Evolutionary conservation across 1,284 basidiomycete species (phyloP).

Genomic region (Amylostereum chailletii): DNA sequence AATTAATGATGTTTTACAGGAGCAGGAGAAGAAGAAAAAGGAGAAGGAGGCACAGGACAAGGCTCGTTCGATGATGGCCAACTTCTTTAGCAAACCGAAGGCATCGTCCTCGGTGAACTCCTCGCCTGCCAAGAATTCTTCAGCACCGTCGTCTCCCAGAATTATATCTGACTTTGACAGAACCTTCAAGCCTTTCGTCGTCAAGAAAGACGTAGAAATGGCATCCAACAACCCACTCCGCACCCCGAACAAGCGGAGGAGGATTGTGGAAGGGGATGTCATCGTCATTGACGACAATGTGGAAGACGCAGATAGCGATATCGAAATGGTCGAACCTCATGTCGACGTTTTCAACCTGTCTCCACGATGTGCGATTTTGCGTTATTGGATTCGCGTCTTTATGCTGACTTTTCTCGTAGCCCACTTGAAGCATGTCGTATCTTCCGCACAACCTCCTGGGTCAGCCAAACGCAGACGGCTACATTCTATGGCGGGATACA

Average conservation of each 20-base stretch:
- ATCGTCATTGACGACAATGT: conserved; percentile 44
- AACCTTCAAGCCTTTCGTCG: conserved; percentile 67
- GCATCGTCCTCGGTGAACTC: conserved; percentile 18
- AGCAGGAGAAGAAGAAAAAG: conserved; percentile 66
- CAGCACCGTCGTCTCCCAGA: conserved; percentile 29
- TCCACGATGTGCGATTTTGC: conserved; percentile 26
- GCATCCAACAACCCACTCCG: conserved; percentile 68
- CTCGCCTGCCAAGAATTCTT: conserved; percentile 23
- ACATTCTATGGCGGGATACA: conserved; percentile 17
- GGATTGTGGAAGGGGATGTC: conserved; percentile 28
- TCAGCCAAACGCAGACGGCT: too few species aligned
- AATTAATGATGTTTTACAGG: conserved; percentile 27
- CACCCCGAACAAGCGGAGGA: conserved; percentile 17
- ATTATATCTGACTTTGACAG: conserved; percentile 57
- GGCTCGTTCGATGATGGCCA: conserved; percentile 67
- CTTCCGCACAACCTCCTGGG: conserved; percentile 22
- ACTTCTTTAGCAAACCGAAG: conserved; percentile 62
- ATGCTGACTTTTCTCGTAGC: conserved; percentile 22
- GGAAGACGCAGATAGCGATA: conserved; percentile 17
- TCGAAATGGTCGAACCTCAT: conserved; percentile 16
- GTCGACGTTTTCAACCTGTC: conserved; percentile 21
- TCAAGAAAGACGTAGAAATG: conserved; percentile 63
- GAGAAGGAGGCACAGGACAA: conserved; percentile 59
- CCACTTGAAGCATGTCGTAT: conserved; percentile 31
- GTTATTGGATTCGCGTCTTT: background rate